Evolutionary conservation across 805 yeast species (phyloP), one percentile per base, ranked within the genome.

Genomic region (Candida boleticola): DNA sequence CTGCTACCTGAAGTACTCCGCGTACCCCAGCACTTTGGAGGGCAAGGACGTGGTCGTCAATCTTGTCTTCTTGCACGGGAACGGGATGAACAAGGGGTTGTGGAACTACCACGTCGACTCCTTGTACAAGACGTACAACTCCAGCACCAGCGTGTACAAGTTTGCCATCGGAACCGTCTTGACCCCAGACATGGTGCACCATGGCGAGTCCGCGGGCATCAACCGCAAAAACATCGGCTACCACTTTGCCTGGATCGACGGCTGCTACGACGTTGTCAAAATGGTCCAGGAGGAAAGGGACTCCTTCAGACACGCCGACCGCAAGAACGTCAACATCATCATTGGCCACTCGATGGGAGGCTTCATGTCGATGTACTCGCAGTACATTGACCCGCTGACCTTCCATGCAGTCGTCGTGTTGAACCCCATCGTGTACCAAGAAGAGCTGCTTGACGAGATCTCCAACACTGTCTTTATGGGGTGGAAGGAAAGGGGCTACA

Each of bases 301-400:
- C 27, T 4, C 35, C 11, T 31, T 31, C 35, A 17, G 9, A 7
- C 19, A 31, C 13, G 35, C 18, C 16, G 32, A 17, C 13, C 13
- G 29, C 19, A 14, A 37, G 4, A 40, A 36, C 3, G 29, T 40
- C 9, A 48, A 46, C 41, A 39, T 50, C 9, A 22, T 46, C 7
- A 36, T 50, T 3, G 54, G 54, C 7, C 54, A 50, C 31, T 48
- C 52, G 14, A 46, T 50, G 50, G 52, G 52, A 2, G 54, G 52
- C 11, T 40, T 31, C 27, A 29, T 40, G 10, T 7, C 42, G 19
- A 19, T 48, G 23, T 32, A 34, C 16, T 13, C 38, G 26, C 27
- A 33, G 5, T 42, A 21, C 31, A 20, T 46, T 13, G 32, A 39
- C 16, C 50, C 48, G 2, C 29, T 17, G 2, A 20, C 44, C 4